Evolutionary conservation across 257 asterid genomes (phyloP).

Genomic region (Plectranthus barbatus): DNA sequence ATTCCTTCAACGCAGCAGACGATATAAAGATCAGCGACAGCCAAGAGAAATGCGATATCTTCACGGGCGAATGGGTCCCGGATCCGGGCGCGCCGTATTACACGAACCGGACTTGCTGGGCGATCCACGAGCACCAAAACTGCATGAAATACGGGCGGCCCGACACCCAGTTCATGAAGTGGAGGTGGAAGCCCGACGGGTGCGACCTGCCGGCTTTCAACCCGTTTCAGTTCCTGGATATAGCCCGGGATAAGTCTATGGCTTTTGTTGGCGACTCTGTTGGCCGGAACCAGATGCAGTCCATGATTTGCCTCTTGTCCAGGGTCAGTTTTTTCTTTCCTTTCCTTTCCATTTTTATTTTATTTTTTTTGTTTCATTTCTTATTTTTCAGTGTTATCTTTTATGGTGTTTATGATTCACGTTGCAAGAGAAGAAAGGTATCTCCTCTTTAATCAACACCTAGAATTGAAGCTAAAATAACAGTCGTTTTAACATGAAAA

Average conservation of each 20-base stretch:
- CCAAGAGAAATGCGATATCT: constrained; percentile 31
- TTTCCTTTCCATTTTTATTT: neutral
- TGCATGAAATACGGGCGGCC: constrained; percentile 66
- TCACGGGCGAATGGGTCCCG: constrained; percentile 49
- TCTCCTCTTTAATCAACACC: too few species aligned
- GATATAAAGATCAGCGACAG: constrained; percentile 2
- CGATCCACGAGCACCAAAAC: constrained; percentile 56
- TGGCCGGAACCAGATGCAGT: constrained; percentile 60
- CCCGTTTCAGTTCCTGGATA: constrained; percentile 44
- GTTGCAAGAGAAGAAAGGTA: too few species aligned
- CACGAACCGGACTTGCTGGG: constrained; percentile 51
- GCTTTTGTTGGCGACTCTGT: constrained; percentile 63
- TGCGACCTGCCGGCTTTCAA: constrained; percentile 39
- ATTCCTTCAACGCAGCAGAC: constrained; percentile 12
- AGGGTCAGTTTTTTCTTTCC: constrained; percentile 16
- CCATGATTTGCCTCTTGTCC: constrained; percentile 55
- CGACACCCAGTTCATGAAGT: constrained; percentile 32
- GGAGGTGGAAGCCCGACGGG: constrained; percentile 59
- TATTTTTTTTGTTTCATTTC: neutral
- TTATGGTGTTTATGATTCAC: too few species aligned
- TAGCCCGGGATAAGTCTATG: constrained; percentile 36
- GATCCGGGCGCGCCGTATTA: constrained; percentile 46
- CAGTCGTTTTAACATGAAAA: too few species aligned
- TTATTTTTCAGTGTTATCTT: too few species aligned
- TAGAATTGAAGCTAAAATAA: too few species aligned